phyloP scores from a whole-genome alignment of 1,139 yeast genomes.

The Meyerozyma carpophila region DNA sequence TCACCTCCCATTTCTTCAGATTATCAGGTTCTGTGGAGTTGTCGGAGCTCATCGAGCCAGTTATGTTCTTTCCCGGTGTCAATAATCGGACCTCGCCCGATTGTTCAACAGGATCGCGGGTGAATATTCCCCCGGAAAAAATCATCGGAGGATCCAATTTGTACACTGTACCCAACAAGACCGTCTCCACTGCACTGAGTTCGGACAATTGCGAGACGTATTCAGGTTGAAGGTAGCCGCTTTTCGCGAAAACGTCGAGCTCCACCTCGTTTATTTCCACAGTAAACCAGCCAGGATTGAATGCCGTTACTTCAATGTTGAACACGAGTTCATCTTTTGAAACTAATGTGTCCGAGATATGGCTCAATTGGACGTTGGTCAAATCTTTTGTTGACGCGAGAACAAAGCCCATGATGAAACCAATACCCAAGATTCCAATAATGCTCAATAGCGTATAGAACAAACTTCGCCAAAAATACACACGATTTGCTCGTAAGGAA shows the following conservation, averaged over 20 bases:
- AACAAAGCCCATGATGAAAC: slow-evolving; percentile 77
- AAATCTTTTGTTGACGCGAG: slow-evolving; percentile 86
- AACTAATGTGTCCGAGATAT: slow-evolving; percentile 67
- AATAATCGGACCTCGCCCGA: slow-evolving; percentile 67
- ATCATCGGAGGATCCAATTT: slow-evolving; percentile 66
- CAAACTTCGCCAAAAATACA: slow-evolving; percentile 42
- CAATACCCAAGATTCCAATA: slow-evolving; percentile 52
- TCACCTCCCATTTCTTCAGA: slow-evolving; percentile 65
- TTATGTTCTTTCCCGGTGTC: slow-evolving; percentile 67
- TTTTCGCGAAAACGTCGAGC: slow-evolving; percentile 82
- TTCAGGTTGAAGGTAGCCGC: slow-evolving; percentile 42
- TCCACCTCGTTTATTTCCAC: slow-evolving; percentile 64
- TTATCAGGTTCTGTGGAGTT: slow-evolving; percentile 29
- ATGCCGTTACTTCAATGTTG: slow-evolving; percentile 70
- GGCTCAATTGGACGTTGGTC: slow-evolving; percentile 54
- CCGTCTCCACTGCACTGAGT: slow-evolving; percentile 47
- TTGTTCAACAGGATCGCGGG: slow-evolving; percentile 50
- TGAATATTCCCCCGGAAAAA: slow-evolving; percentile 77
- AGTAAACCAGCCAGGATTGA: slow-evolving; percentile 82
- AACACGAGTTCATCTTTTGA: slow-evolving; percentile 83
- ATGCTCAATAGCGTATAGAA: slow-evolving; percentile 54
- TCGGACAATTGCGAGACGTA: slow-evolving; percentile 4
- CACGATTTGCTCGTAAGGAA: slow-evolving; percentile 9
- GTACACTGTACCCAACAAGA: slow-evolving; percentile 66
- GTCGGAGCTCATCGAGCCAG: slow-evolving; percentile 22